Evolutionary conservation across 176 grass and related monocot genomes (phyloP).

Genomic region (Typha latifolia): DNA sequence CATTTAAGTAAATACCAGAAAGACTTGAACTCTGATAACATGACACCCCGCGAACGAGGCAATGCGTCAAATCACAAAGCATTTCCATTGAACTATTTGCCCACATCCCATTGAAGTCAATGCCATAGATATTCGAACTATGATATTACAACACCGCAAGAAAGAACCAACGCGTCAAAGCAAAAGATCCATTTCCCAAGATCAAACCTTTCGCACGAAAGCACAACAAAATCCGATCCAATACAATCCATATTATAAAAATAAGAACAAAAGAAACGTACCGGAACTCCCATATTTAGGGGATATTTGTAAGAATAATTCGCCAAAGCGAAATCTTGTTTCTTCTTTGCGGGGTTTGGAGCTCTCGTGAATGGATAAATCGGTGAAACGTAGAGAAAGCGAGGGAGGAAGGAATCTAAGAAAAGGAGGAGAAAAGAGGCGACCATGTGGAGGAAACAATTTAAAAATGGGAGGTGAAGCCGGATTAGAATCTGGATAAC

Average conservation of each 20-base stretch:
- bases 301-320: not conserved
- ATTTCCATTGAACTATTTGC: not conserved
- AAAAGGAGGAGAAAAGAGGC: constrained; percentile 25
- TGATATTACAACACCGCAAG: too few relatives aligned
- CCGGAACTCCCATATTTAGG: not conserved
- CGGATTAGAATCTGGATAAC: constrained; percentile 38
- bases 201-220: too few relatives aligned
- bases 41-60: not conserved
- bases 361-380: not conserved
- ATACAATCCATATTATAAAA: not conserved
- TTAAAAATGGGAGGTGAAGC: constrained; percentile 49
- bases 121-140: not conserved
- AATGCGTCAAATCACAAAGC: not conserved
- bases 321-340: too few relatives aligned
- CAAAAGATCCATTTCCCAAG: too few relatives aligned
- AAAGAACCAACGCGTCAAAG: too few relatives aligned
- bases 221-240: too few relatives aligned
- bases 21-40: not conserved
- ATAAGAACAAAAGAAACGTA: not conserved
- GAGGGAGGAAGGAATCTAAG: constrained; percentile 47
- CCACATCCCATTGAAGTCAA: not conserved
- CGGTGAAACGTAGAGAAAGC: not conserved
- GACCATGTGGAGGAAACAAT: constrained; percentile 60
- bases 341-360: not conserved
- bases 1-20: constrained; percentile 20